A percentile compares a stretch with the other conserved stretches of the same genome.
These are phyloP conservation scores for Lactarius hatsudake DNA, from an alignment of 768 basidiomycete genomes.

Conservation along the genomic window DNA sequence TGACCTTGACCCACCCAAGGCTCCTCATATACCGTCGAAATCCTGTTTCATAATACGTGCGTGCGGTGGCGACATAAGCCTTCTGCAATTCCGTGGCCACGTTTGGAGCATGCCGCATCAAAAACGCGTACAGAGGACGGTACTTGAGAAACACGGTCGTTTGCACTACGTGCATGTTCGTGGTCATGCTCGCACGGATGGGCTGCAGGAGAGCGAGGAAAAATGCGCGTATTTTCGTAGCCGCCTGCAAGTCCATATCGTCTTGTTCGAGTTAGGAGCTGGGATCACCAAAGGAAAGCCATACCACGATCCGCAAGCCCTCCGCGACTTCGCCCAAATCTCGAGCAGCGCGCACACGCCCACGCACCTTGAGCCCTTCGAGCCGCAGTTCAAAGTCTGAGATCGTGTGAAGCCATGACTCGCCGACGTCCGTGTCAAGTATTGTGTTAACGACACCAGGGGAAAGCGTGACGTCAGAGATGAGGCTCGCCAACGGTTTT, in stretches of 20 bases:
- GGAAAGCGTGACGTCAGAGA: slow-evolving; percentile 79
- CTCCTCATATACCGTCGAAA: slow-evolving; percentile 87
- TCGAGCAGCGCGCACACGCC: slow-evolving; percentile 82
- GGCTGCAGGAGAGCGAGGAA: slow-evolving; percentile 83
- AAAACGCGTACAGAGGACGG: slow-evolving; percentile 74
- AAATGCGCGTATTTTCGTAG: slow-evolving; percentile 83
- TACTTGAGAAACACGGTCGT: slow-evolving; percentile 84
- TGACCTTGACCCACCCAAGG: slow-evolving; percentile 74
- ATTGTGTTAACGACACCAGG: slow-evolving; percentile 74
- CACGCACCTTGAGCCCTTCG: slow-evolving; percentile 62
- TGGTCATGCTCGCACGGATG: slow-evolving; percentile 77
- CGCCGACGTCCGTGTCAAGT: slow-evolving; percentile 80
- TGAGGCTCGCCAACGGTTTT: slow-evolving; percentile 75
- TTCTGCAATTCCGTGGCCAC: slow-evolving; percentile 88
- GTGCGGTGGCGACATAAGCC: slow-evolving; percentile 77
- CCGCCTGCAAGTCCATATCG: slow-evolving; percentile 51
- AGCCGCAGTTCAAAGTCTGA: slow-evolving; percentile 78
- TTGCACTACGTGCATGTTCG: slow-evolving; percentile 92
- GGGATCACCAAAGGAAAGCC: slow-evolving; percentile 31
- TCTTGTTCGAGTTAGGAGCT: slow-evolving; percentile 1
- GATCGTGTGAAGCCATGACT: slow-evolving; percentile 84
- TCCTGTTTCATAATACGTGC: slow-evolving; percentile 93
- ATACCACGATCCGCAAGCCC: slow-evolving; percentile 83
- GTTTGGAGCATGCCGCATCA: slow-evolving; percentile 75
- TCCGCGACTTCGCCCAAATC: slow-evolving; percentile 83